Percentiles rank a stretch among this genome's conserved stretches.
Evolutionary conservation across 176 grass and related monocot genomes (phyloP).

Genomic region (Pontederia crassipes): DNA sequence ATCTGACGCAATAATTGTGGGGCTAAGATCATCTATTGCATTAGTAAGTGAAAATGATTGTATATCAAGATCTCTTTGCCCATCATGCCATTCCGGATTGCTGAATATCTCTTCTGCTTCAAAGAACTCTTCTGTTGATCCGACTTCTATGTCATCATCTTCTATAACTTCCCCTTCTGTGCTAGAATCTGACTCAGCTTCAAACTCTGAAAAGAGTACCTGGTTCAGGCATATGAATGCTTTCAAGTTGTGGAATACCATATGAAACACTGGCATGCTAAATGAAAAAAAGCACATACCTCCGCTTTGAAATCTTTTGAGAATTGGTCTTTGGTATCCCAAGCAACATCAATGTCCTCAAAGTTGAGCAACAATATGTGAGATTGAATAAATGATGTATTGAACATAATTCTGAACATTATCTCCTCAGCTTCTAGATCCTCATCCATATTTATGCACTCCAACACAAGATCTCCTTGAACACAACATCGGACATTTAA

Average conservation of each 20-base stretch:
- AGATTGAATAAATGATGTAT: slow-evolving; percentile 79
- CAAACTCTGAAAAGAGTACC: slow-evolving; percentile 99
- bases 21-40: slow-evolving; percentile 25
- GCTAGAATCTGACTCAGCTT: slow-evolving; percentile 56
- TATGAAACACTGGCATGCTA: neutral
- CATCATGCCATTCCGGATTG: slow-evolving; percentile 56
- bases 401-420: slow-evolving; percentile 95
- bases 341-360: slow-evolving; percentile 70
- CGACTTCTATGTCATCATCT: slow-evolving; percentile 45
- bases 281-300: slow-evolving; percentile 40
- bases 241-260: slow-evolving; percentile 34
- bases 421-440: slow-evolving; percentile 39
- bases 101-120: slow-evolving; percentile 94
- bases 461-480: slow-evolving; percentile 84
- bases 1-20: slow-evolving; percentile 5
- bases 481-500: slow-evolving; percentile 77
- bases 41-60: slow-evolving; percentile 24
- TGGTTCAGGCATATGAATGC: slow-evolving; percentile 57
- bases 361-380: slow-evolving; percentile 66
- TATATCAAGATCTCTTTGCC: slow-evolving; percentile 38
- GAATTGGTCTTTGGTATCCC: slow-evolving; percentile 60
- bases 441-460: slow-evolving; percentile 73
- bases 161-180: slow-evolving; percentile 23
- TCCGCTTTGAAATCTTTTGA: slow-evolving; percentile 88
- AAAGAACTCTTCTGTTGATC: slow-evolving; percentile 68